Evolutionary conservation across 2,329 filamentous ascomycete species (phyloP).

Genomic region (Cladophialophora yegresii): DNA sequence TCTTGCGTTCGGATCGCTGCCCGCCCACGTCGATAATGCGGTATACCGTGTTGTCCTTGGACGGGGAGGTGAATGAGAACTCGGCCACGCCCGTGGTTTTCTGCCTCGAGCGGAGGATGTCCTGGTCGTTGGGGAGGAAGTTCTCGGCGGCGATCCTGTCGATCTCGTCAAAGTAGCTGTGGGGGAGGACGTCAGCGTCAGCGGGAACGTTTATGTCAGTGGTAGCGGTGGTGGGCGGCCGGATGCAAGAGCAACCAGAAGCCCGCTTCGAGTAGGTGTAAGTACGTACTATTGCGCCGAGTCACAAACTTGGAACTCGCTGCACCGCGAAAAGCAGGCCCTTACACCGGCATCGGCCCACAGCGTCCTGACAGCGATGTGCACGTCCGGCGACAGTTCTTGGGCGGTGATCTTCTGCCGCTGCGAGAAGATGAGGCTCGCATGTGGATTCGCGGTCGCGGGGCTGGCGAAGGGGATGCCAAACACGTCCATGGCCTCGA

Average conservation of each 20-base stretch:
- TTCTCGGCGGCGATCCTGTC: conserved; percentile 85
- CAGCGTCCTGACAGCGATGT: conserved; percentile 84
- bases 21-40: conserved; percentile 98
- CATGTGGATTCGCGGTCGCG: conserved; percentile 84
- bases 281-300: conserved; percentile 85
- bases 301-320: conserved; percentile 95
- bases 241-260: conserved; percentile 18
- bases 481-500: conserved; percentile 68
- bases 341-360: conserved; percentile 94
- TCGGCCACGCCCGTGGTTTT: conserved; percentile 98
- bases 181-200: conserved; percentile 41
- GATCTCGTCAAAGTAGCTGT: conserved; percentile 93
- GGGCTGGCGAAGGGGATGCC: conserved; percentile 84
- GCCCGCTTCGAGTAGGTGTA: neutral
- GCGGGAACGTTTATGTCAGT: too few relatives aligned
- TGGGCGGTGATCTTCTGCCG: conserved; percentile 94
- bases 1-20: conserved; percentile 94
- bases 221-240: too few relatives aligned
- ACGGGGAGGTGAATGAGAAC: conserved; percentile 73
- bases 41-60: conserved; percentile 84
- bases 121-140: conserved; percentile 93
- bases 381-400: conserved; percentile 88
- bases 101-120: conserved; percentile 91
- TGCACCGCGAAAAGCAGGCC: conserved; percentile 90
- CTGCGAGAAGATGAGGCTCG: conserved; percentile 98